These are phyloP conservation scores for Ceratobasidium papillatum DNA, from an alignment of 1,284 basidiomycete species.

Conservation along the genomic window DNA sequence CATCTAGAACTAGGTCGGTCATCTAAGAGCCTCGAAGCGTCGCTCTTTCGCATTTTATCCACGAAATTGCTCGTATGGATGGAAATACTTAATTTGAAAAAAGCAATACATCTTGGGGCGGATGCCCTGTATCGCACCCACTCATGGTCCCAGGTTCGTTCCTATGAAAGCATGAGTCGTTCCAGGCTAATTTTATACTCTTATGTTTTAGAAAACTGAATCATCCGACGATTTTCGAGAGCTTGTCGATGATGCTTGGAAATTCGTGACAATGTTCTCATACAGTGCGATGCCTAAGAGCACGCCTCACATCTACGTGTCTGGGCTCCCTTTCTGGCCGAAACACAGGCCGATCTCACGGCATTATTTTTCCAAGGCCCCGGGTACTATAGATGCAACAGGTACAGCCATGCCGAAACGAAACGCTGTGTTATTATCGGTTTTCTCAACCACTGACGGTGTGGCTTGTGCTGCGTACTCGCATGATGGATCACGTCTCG, in stretches of 20 bases:
- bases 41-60: not conserved
- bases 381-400: too few species aligned
- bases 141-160: not conserved
- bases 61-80: not conserved
- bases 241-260: not conserved
- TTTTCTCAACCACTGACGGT: too few species aligned
- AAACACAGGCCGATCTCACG: not conserved
- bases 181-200: not conserved
- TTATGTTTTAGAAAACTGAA: not conserved
- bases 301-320: constrained; percentile 11
- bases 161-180: not conserved
- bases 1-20: not conserved
- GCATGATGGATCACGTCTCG: too few species aligned
- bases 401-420: too few species aligned
- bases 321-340: not conserved
- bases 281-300: not conserved
- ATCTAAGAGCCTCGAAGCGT: not conserved
- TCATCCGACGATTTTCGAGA: not conserved
- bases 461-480: too few species aligned
- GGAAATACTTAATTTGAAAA: constrained; percentile 2
- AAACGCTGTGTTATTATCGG: too few species aligned
- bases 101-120: not conserved
- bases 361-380: not conserved
- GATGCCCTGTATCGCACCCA: not conserved
- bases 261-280: not conserved